A percentile compares a stretch with the other conserved stretches of the same genome.
Evolutionary conservation across 1,139 yeast species (phyloP).

Genomic region (Protomyces macrosporus): DNA sequence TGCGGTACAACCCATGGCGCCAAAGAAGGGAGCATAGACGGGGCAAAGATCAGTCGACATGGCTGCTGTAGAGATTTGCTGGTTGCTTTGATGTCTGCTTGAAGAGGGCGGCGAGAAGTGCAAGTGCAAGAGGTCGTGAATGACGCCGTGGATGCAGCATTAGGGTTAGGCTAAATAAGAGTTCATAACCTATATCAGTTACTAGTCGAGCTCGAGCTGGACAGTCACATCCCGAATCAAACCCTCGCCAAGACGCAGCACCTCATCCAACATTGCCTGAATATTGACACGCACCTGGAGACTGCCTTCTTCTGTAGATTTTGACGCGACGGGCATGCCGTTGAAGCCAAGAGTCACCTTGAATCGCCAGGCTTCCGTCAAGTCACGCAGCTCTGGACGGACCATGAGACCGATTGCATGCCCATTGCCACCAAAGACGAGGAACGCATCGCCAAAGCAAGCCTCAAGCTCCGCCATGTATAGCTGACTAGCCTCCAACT

Average conservation of each 20-base stretch:
- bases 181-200: too few relatives aligned
- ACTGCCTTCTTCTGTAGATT: constrained; percentile 1
- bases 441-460: constrained; percentile 41
- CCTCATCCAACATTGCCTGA: constrained; percentile 69
- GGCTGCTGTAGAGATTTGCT: neutral
- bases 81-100: too few relatives aligned
- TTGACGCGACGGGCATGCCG: constrained; percentile 51
- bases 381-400: constrained; percentile 56
- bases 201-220: neutral
- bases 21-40: constrained; percentile 64
- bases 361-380: constrained; percentile 51
- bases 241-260: constrained; percentile 71
- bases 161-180: too few relatives aligned
- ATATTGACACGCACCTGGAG: constrained; percentile 55
- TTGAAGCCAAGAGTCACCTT: constrained; percentile 76
- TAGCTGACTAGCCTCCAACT: neutral
- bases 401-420: constrained; percentile 57
- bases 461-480: constrained; percentile 37
- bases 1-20: constrained; percentile 98
- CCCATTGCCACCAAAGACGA: constrained; percentile 36
- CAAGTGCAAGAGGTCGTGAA: too few relatives aligned
- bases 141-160: too few relatives aligned
- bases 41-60: constrained; percentile 26
- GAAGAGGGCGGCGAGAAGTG: too few relatives aligned
- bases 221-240: constrained; percentile 36